These are phyloP conservation scores for Solanum okadae DNA, from an alignment of 257 asterid genomes.

Conservation along the genomic window DNA sequence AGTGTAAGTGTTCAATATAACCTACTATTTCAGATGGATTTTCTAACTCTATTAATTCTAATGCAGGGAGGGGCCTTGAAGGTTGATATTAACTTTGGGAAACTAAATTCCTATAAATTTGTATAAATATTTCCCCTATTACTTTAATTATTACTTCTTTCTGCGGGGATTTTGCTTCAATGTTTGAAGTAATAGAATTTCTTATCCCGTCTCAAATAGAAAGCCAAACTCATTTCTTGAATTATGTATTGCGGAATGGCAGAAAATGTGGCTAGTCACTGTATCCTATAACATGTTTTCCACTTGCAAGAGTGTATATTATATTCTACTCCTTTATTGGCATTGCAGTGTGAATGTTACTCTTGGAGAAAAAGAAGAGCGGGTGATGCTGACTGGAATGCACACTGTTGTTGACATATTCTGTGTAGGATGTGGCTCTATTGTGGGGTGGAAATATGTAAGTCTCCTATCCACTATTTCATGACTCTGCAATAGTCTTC, in stretches of 20 bases:
- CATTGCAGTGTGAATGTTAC: conserved; percentile 60
- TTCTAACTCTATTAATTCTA: neutral
- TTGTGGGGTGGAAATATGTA: conserved; percentile 92
- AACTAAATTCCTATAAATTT: neutral
- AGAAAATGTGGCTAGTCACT: neutral
- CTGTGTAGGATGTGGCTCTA: conserved; percentile 80
- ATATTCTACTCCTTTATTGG: neutral
- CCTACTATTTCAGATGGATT: neutral
- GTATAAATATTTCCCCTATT: neutral
- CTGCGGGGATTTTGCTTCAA: neutral
- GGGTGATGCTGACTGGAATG: conserved; percentile 74
- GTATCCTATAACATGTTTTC: neutral
- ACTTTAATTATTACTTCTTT: neutral
- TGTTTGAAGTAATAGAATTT: neutral
- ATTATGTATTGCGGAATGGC: neutral
- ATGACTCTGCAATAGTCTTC: neutral
- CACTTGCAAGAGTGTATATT: neutral
- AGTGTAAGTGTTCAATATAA: conserved; percentile 45
- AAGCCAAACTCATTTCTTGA: neutral
- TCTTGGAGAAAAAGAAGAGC: conserved; percentile 57
- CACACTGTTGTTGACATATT: conserved; percentile 76
- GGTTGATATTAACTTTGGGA: neutral
- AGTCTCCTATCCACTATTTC: neutral
- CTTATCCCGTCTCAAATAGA: neutral
- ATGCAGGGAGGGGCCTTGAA: neutral